Evolutionary conservation across 2,329 filamentous ascomycete species (phyloP).

Genomic region (Monilinia polystroma): DNA sequence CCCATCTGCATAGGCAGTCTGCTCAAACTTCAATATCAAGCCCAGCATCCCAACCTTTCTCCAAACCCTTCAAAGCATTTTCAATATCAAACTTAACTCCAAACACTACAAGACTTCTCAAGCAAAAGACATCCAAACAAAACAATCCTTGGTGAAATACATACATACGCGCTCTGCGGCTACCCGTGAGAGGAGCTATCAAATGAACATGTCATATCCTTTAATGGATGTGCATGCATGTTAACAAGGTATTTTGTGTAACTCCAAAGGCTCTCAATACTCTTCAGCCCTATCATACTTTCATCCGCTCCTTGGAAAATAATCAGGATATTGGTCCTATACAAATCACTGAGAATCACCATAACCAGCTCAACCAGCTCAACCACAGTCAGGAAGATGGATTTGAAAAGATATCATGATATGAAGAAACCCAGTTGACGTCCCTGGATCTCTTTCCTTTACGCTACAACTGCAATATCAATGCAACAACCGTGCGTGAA

Average conservation of each 20-base stretch:
- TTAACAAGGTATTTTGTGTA: not conserved
- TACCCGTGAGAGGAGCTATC: not conserved
- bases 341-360: not conserved
- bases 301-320: not conserved
- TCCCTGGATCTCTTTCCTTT: not conserved
- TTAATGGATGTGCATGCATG: not conserved
- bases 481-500: slow-evolving; percentile 6
- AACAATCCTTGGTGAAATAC: not conserved
- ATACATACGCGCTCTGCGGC: not conserved
- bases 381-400: not conserved
- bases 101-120: not conserved
- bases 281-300: not conserved
- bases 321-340: not conserved
- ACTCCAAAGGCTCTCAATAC: slow-evolving; percentile 1
- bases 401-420: not conserved
- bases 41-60: not conserved
- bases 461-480: slow-evolving; percentile 9
- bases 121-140: not conserved
- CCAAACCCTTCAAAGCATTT: not conserved
- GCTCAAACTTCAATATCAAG: not conserved
- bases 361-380: not conserved
- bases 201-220: not conserved
- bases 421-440: not conserved
- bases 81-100: not conserved
- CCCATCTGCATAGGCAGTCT: not conserved